phyloP scores from a whole-genome alignment of 2,329 filamentous ascomycete genomes.

The Gliomastix tumulicola region DNA sequence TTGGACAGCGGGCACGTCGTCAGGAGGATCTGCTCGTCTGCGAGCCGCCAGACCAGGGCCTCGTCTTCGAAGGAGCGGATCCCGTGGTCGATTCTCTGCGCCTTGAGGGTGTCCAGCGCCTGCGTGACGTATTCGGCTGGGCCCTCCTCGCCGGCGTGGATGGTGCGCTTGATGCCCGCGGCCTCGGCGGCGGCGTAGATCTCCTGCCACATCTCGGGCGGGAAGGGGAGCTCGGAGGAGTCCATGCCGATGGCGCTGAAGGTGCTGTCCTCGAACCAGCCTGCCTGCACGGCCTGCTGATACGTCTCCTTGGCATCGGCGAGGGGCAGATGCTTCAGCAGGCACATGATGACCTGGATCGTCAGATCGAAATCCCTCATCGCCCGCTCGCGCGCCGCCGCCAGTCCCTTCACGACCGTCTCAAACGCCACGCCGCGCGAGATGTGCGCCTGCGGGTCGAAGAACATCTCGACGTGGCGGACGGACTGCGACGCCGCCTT shows the following conservation, averaged over 20 bases:
- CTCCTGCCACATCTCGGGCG: conserved; percentile 34
- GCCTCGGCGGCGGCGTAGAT: conserved; percentile 24
- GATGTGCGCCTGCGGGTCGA: conserved; percentile 70
- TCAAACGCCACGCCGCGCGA: conserved; percentile 52
- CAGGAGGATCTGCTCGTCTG: conserved; percentile 47
- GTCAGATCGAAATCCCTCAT: conserved; percentile 54
- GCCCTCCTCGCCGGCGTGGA: conserved; percentile 42
- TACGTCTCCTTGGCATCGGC: conserved; percentile 65
- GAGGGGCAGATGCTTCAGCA: conserved; percentile 61
- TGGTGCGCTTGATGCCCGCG: conserved; percentile 37
- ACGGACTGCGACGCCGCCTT: conserved; percentile 57
- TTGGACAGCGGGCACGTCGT: conserved; percentile 55
- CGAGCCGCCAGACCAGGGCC: conserved; percentile 49
- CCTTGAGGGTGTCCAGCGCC: conserved; percentile 53
- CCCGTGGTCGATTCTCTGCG: conserved; percentile 67
- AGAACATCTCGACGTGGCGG: conserved; percentile 68
- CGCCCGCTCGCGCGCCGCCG: conserved; percentile 50
- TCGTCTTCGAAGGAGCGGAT: conserved; percentile 55
- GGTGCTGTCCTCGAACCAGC: conserved; percentile 18
- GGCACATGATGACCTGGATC: conserved; percentile 61
- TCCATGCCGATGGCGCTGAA: conserved; percentile 39
- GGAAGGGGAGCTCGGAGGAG: conserved; percentile 36
- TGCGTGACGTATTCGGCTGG: conserved; percentile 44
- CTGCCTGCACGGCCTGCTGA: conserved; percentile 13
- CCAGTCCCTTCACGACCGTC: conserved; percentile 56